These are phyloP conservation scores for Corniculantispora saksenae DNA, from an alignment of 2,329 filamentous ascomycete species.

Conservation along the genomic window DNA sequence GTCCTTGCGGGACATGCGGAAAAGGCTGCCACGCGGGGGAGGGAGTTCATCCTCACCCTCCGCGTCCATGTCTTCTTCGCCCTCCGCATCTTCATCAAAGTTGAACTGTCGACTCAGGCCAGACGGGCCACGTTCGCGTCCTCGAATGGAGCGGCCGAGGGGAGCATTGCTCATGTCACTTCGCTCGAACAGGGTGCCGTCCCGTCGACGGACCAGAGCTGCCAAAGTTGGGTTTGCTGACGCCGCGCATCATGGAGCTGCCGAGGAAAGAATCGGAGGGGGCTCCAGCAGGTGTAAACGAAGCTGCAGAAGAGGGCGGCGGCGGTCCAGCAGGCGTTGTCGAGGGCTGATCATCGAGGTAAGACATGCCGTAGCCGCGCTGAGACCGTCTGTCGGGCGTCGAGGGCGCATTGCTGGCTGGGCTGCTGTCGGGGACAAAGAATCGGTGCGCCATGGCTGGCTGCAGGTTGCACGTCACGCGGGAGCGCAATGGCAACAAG, in stretches of 20 bases:
- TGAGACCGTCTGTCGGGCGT: conserved; percentile 48
- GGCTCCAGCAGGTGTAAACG: conserved; percentile 58
- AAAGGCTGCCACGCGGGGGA: conserved; percentile 34
- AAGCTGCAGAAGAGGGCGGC: conserved; percentile 53
- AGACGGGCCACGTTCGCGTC: conserved; percentile 48
- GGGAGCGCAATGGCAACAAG: not conserved
- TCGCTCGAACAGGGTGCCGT: conserved; percentile 40
- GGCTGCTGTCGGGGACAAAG: conserved; percentile 45
- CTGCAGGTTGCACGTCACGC: conserved; percentile 19
- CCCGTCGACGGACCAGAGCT: conserved; percentile 34
- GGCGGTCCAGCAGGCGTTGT: conserved; percentile 56
- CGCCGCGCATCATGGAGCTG: conserved; percentile 53
- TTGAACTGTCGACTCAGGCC: conserved; percentile 48
- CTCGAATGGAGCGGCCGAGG: conserved; percentile 50
- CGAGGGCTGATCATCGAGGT: conserved; percentile 47
- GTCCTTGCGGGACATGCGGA: conserved; percentile 28
- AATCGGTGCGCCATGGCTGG: conserved; percentile 45
- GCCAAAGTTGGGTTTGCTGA: conserved; percentile 40
- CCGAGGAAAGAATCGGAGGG: conserved; percentile 57
- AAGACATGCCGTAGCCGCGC: conserved; percentile 37
- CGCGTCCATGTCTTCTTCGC: conserved; percentile 32
- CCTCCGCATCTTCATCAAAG: conserved; percentile 36
- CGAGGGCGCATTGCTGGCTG: conserved; percentile 45
- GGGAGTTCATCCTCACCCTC: conserved; percentile 39
- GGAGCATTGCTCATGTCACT: conserved; percentile 42